Base-by-base conservation (phyloP, 768 basidiomycete species). In the Baorangia bicolor region DNA sequence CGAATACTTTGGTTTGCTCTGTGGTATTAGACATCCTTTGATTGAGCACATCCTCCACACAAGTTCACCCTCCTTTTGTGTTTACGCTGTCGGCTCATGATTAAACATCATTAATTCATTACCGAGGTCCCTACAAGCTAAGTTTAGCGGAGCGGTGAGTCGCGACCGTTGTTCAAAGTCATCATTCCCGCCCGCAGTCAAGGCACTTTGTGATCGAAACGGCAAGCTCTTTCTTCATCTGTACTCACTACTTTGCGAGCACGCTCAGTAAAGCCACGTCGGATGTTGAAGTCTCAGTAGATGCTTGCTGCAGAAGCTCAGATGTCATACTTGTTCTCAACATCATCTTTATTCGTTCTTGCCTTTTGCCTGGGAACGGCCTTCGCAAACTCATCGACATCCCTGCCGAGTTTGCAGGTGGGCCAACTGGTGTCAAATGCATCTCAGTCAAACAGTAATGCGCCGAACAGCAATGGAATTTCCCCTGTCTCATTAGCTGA, bases 401-500 rank as follows among this genome's bases (percentile, higher is more conserved):
- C 42, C 21, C 16, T 57, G 5, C 61, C 68, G 3, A 43, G 49
- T 31, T n/a, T 67, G 56, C 65, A 49, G 47, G 14, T 38, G 16
- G 33, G 52, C 33, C 58, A 58, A 20, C 47, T 44, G 8, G 44
- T 38, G 39, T 62, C 67, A 27, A 54, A 56, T 12, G 12, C 35
- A n/a, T 56, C 54, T 20, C 57, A 60, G 51, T 48, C 60, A 46
- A 60, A 50, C 51, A 44, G 27, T 34, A 52, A 60, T 37, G 65
- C 65, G 21, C 57, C 68, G 50, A 76, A 75, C 51, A 60, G 11
- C 40, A 53, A 71, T 48, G 81, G 81, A 18, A 74, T 84, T 54
- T 73, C 75, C 16, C 58, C 73, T 2, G 69, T 86, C 46, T 66
- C 78, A 7, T 61, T 81, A 40, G 75, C 83, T 9, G 72, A 69